These are phyloP conservation scores for Gigaspora rosea DNA, from an alignment of 192 early-diverging fungal genomes.

Conservation along the genomic window DNA sequence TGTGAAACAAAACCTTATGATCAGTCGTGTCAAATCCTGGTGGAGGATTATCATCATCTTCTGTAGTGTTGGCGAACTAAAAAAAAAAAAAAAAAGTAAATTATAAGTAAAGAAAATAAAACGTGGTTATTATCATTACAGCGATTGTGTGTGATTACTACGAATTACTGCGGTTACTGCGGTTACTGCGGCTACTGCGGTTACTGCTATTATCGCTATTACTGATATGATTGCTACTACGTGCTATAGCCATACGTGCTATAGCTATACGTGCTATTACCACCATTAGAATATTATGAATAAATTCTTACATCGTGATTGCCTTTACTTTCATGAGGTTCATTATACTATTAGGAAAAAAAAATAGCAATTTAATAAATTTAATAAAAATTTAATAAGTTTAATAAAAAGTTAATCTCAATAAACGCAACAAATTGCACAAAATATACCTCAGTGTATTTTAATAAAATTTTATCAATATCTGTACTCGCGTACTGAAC, in stretches of 20 bases:
- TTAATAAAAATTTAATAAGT: no score
- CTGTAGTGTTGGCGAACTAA: constrained; percentile 30
- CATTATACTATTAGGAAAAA: constrained; percentile 20
- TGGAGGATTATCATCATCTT: constrained; percentile 25
- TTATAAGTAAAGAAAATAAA: no score
- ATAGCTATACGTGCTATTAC: no score
- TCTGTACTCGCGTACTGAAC: constrained; percentile 92
- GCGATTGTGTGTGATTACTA: no score
- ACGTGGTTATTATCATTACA: no score
- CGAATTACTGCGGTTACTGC: no score
- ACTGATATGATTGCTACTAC: no score
- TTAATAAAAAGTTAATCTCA: constrained; percentile 25
- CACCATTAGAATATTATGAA: no score
- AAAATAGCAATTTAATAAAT: constrained; percentile 24
- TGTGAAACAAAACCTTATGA: constrained; percentile 2
- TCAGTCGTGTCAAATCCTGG: constrained; percentile 26
- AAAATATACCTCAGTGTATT: constrained; percentile 76
- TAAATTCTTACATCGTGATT: constrained; percentile 40
- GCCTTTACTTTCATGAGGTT: constrained; percentile 41
- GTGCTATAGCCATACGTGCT: no score
- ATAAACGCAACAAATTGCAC: neutral
- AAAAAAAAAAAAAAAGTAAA: no score
- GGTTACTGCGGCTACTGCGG: no score
- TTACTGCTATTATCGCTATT: no score
- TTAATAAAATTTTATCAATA: constrained; percentile 89